phyloP scores from a whole-genome alignment of 768 basidiomycete genomes.

The Collybia nuda region DNA sequence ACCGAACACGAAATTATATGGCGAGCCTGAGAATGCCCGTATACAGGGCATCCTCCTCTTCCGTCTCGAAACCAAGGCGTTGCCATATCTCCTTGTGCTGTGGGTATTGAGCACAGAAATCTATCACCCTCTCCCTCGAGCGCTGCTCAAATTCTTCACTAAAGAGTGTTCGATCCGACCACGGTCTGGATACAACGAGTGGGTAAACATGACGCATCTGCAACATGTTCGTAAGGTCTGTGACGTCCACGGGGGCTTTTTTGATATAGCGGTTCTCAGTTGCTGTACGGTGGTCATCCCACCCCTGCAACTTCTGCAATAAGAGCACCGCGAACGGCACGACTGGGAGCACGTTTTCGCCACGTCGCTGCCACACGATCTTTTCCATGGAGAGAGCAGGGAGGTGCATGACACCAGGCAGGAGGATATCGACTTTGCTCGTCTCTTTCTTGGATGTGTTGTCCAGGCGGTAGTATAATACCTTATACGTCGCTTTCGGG shows the following conservation, averaged over 20 bases:
- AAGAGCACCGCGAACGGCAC: slow-evolving; percentile 14
- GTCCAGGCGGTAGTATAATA: slow-evolving; percentile 11
- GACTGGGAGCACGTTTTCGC: slow-evolving; percentile 5
- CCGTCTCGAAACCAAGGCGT: slow-evolving; percentile 8
- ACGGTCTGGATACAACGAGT: neutral
- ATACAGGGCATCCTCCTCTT: neutral
- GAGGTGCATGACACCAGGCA: slow-evolving; percentile 17
- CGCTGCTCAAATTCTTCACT: slow-evolving; percentile 12
- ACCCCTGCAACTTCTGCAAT: slow-evolving; percentile 17
- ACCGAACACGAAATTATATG: no score
- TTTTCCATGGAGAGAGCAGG: slow-evolving; percentile 3
- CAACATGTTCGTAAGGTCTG: slow-evolving; percentile 11
- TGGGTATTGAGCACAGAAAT: slow-evolving; percentile 12
- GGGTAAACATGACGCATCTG: neutral
- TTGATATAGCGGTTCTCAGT: slow-evolving; percentile 8
- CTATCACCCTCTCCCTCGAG: slow-evolving; percentile 8
- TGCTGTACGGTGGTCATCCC: slow-evolving; percentile 15
- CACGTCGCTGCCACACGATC: slow-evolving; percentile 1
- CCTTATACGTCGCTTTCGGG: slow-evolving; percentile 10
- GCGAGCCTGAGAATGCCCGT: no score
- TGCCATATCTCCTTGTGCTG: slow-evolving; percentile 3
- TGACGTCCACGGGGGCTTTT: slow-evolving; percentile 12
- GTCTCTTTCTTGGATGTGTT: neutral
- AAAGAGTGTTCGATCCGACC: slow-evolving; percentile 7
- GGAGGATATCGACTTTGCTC: slow-evolving; percentile 16